Evolutionary conservation across 192 early-diverging fungal species (phyloP).

Genomic region (Funneliformis geosporum): DNA sequence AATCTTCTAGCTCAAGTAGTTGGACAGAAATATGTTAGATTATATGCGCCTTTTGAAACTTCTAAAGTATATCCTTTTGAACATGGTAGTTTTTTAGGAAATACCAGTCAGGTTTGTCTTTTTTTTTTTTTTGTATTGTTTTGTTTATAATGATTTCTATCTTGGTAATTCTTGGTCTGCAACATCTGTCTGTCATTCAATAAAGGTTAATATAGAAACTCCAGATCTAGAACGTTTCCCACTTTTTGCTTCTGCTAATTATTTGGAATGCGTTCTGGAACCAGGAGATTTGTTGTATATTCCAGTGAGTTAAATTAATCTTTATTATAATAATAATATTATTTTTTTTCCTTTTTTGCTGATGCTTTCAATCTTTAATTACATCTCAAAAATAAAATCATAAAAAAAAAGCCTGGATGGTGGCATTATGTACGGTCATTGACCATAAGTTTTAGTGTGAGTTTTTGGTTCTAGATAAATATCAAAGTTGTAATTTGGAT

Average conservation of each 20-base stretch:
- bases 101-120: constrained; percentile 66
- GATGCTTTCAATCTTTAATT: background rate
- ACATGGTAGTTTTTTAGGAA: constrained; percentile 53
- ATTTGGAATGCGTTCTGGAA: constrained; percentile 67
- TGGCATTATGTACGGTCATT: constrained; percentile 89
- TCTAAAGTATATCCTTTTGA: constrained; percentile 64
- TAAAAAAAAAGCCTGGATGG: constrained; percentile 63
- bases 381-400: background rate
- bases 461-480: constrained; percentile 79
- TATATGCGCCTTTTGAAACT: constrained; percentile 68
- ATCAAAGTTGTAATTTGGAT: no score
- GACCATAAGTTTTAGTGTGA: constrained; percentile 77
- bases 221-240: constrained; percentile 62
- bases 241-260: constrained; percentile 54
- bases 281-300: constrained; percentile 87
- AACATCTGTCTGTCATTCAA: background rate
- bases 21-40: constrained; percentile 75
- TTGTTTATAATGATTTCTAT: background rate
- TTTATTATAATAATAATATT: background rate
- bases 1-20: constrained; percentile 86
- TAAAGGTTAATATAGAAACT: constrained; percentile 66
- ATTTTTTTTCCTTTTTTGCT: background rate
- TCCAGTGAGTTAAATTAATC: constrained; percentile 61
- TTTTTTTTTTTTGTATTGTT: background rate
- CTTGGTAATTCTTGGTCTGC: constrained; percentile 6